These are phyloP conservation scores for Artemisia annua DNA, from an alignment of 129 eudicot species.

Conservation along the genomic window DNA sequence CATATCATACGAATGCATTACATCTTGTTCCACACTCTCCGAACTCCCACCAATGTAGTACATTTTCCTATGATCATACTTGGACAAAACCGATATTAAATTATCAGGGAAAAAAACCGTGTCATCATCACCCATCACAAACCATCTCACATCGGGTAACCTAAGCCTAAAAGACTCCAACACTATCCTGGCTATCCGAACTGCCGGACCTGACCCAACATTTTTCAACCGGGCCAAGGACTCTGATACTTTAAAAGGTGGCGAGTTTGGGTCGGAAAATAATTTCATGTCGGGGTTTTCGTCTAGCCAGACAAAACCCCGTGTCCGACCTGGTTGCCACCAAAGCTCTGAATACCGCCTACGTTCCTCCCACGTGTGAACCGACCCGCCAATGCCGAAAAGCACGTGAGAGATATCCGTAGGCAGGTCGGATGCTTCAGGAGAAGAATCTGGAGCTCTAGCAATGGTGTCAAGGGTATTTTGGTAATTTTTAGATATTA, in stretches of 20 bases:
- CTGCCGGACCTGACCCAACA: conserved; percentile 51
- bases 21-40: conserved; percentile 87
- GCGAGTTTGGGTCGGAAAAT: conserved; percentile 27
- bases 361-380: conserved; percentile 61
- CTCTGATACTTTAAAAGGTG: conserved; percentile 50
- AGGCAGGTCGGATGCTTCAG: conserved; percentile 9
- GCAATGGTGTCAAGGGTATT: neutral
- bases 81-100: conserved; percentile 55
- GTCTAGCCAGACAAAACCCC: conserved; percentile 80
- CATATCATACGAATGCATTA: conserved; percentile 78
- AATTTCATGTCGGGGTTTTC: conserved; percentile 41
- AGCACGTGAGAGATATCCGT: conserved; percentile 62
- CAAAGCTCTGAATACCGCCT: conserved; percentile 58
- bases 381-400: conserved; percentile 83
- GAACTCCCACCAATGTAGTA: conserved; percentile 70
- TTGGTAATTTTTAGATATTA: neutral
- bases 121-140: conserved; percentile 97
- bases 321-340: conserved; percentile 72
- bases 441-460: conserved; percentile 18
- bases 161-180: conserved; percentile 54
- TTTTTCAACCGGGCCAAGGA: conserved; percentile 37
- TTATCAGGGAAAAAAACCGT: conserved; percentile 80
- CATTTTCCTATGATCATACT: conserved; percentile 73
- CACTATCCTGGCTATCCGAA: conserved; percentile 74
- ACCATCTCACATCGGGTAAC: conserved; percentile 73